Percentiles rank a stretch among this genome's conserved stretches.
Conservation (phyloP, 2,329 filamentous ascomycete species). For the Cyphellophora europaea region DNA sequence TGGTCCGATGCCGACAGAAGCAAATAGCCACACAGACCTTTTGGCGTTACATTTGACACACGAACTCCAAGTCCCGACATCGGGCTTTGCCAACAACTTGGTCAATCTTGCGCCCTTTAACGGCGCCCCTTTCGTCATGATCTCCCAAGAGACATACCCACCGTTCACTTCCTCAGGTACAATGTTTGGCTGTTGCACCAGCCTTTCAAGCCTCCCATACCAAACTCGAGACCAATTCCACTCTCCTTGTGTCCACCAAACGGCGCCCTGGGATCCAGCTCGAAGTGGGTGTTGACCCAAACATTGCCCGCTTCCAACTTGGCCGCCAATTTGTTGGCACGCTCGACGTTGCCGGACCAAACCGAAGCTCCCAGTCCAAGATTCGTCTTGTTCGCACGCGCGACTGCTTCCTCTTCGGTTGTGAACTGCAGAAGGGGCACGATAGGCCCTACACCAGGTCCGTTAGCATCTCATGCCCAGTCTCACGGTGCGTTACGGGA, state of each 20-base stretch:
- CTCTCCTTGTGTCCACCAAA: conserved; percentile 22
- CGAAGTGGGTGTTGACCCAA: conserved; percentile 14
- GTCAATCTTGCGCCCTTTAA: too few relatives aligned
- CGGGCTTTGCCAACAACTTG: too few relatives aligned
- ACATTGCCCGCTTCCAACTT: conserved; percentile 49
- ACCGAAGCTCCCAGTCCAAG: conserved; percentile 49
- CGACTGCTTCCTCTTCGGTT: conserved; percentile 50
- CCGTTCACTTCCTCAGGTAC: conserved; percentile 16
- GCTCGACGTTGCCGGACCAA: conserved; percentile 43
- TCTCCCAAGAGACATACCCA: too few relatives aligned
- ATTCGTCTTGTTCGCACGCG: conserved; percentile 42
- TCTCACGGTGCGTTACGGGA: too few relatives aligned
- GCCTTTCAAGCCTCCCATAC: conserved; percentile 16
- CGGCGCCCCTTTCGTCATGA: too few relatives aligned
- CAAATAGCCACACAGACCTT: too few relatives aligned
- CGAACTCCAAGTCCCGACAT: too few relatives aligned
- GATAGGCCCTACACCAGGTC: conserved; percentile 47
- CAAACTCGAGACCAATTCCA: conserved; percentile 23
- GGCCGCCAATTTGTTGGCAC: conserved; percentile 42
- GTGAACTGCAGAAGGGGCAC: conserved; percentile 53
- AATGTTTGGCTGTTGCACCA: conserved; percentile 19
- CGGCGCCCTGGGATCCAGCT: conserved; percentile 8
- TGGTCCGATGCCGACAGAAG: too few relatives aligned
- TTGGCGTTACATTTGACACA: too few relatives aligned
- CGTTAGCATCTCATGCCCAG: too few relatives aligned